Conservation (phyloP, 805 yeast species). For the Vanderwaltozyma verrucispora region DNA sequence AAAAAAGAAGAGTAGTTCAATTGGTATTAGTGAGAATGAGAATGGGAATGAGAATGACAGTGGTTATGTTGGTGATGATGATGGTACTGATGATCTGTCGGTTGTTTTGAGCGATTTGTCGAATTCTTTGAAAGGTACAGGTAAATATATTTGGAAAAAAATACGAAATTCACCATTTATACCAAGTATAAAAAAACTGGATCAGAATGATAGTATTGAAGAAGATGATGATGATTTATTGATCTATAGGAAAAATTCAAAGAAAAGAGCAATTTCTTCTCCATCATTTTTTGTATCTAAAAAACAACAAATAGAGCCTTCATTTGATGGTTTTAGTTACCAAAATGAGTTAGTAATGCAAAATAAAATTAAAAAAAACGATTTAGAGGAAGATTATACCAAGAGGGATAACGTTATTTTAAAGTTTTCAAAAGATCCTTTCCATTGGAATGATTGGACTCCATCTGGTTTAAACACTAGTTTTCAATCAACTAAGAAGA, state of each 20-base stretch:
- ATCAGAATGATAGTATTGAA: too few relatives aligned
- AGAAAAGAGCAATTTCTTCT: too few relatives aligned
- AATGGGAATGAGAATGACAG: not conserved
- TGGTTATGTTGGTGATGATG: not conserved
- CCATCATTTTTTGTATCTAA: too few relatives aligned
- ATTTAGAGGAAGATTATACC: not conserved
- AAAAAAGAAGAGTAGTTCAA: too few relatives aligned
- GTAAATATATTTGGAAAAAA: constrained; percentile 8
- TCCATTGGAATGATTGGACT: constrained; percentile 21
- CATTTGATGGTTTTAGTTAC: too few relatives aligned
- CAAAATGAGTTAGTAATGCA: too few relatives aligned
- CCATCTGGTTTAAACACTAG: constrained; percentile 14
- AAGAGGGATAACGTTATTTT: too few relatives aligned
- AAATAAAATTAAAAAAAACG: too few relatives aligned
- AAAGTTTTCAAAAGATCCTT: constrained; percentile 19
- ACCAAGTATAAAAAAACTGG: not conserved
- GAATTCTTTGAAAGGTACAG: constrained; percentile 6
- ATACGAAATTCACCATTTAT: not conserved
- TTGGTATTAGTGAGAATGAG: too few relatives aligned
- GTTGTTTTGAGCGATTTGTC: constrained; percentile 5
- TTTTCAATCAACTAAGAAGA: not conserved
- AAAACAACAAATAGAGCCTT: too few relatives aligned
- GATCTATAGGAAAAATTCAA: too few relatives aligned
- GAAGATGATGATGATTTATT: too few relatives aligned
- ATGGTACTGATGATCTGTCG: constrained; percentile 1